Base-by-base conservation (phyloP, 345 rosid genomes). In the Excoecaria agallocha region DNA sequence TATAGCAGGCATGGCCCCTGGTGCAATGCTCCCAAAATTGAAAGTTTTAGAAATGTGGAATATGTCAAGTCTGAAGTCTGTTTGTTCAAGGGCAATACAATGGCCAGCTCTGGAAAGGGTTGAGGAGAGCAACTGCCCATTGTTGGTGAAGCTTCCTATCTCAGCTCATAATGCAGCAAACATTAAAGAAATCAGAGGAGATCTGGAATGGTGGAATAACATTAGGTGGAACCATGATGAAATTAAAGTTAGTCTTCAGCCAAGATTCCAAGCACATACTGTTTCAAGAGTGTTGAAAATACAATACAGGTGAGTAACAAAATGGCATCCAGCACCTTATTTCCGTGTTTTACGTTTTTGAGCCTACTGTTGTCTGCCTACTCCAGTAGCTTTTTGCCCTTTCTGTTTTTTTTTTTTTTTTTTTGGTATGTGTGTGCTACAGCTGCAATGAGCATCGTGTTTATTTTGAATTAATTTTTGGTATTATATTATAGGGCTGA, bases 121-220 rank as follows among this genome's bases (percentile, higher is more conserved):
- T 49, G 82, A 75, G 69, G 84, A 75, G 10, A 69, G 68, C 74
- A 80, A 76, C 77, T 81, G 82, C 22, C 72, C 82, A 38, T 61
- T 41, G 77, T 68, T 81, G 61, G 20, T 15, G 46, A 67, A 65
- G 76, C 84, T 72, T 60, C 86, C 84, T 5, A 70, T 78, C 39
- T 48, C 79, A 22, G 59, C 68, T 67, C 17, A 64, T 63, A 64
- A 79, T 48, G 64, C 10, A 19, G 59, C n/a, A 41, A 38, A 57
- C 37, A 20, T 74, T 13, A 78, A 54, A 60, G 82, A 78, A 64
- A 63, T 81, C 56, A 70, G 69, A 69, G 84, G 81, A 35, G 79
- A 74, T 5, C 11, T 71, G 43, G 67, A 67, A 15, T 76, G 81
- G 79, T 71, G 79, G 82, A 62, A 73, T 60, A 50, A 54, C 61